phyloP scores from a whole-genome alignment of 1,139 yeast species.

The Arxiozyma slooffiae region DNA sequence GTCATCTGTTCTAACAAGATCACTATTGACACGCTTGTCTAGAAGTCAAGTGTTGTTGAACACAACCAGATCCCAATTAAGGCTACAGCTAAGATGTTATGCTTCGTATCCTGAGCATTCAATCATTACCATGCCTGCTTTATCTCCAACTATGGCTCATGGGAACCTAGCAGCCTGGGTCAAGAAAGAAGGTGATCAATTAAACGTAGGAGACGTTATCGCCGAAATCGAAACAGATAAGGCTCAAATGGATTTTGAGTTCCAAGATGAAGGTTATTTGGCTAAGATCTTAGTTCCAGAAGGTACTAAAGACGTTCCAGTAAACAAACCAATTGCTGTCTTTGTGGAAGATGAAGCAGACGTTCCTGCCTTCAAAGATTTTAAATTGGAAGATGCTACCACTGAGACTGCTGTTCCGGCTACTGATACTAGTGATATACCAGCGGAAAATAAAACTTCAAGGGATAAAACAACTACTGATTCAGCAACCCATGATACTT shows the following conservation, averaged over 20 bases:
- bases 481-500: not conserved
- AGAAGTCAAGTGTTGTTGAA: constrained; percentile 14
- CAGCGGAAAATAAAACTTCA: constrained; percentile 2
- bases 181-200: constrained; percentile 77
- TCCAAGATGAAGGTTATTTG: constrained; percentile 94
- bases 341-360: constrained; percentile 82
- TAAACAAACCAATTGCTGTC: constrained; percentile 93
- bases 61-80: constrained; percentile 18
- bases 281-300: constrained; percentile 83
- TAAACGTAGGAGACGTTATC: constrained; percentile 83
- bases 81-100: constrained; percentile 18
- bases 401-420: not conserved
- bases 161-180: constrained; percentile 87
- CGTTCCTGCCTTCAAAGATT: constrained; percentile 78
- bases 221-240: constrained; percentile 98
- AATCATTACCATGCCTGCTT: constrained; percentile 66
- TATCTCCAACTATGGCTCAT: constrained; percentile 97
- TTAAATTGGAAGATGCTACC: constrained; percentile 77
- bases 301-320: constrained; percentile 84
- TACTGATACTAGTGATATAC: not conserved
- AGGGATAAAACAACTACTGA: not conserved
- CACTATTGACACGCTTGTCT: constrained; percentile 18
- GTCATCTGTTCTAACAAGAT: constrained; percentile 24
- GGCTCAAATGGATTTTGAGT: constrained; percentile 98
- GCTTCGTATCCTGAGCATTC: constrained; percentile 50